Conservation (phyloP, 108 stramenopile species). For the Chaetoceros tenuissimus region DNA sequence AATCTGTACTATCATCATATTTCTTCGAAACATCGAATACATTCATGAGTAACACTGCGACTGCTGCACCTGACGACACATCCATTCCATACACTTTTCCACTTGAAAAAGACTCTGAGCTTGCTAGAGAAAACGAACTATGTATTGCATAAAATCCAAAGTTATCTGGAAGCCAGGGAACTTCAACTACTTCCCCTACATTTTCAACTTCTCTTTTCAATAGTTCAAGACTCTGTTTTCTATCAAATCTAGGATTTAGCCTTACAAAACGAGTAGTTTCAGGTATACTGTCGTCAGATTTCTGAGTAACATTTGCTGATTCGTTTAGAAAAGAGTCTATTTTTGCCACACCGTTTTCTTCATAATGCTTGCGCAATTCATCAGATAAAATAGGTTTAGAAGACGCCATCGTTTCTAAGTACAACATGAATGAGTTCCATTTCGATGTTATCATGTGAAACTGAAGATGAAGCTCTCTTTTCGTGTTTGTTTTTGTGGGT, state of each 20-base stretch:
- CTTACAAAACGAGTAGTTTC: conserved; percentile 39
- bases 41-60: conserved; percentile 53
- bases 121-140: conserved; percentile 37
- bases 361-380: conserved; percentile 30
- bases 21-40: conserved; percentile 20
- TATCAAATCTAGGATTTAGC: conserved; percentile 60
- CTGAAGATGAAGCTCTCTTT: too few species aligned
- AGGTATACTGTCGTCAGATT: neutral
- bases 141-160: conserved; percentile 68
- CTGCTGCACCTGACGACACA: conserved; percentile 80
- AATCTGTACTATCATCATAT: neutral
- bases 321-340: conserved; percentile 3
- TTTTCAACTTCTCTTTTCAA: conserved; percentile 9
- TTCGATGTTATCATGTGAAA: too few species aligned
- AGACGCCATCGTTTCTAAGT: neutral
- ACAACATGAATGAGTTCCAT: too few species aligned
- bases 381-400: neutral
- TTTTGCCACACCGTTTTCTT: conserved; percentile 15
- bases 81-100: conserved; percentile 86
- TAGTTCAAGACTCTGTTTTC: conserved; percentile 34
- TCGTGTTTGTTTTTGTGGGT: too few species aligned
- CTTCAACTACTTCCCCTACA: conserved; percentile 13
- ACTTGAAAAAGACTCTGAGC: conserved; percentile 47
- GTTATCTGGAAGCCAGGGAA: conserved; percentile 45
- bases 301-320: neutral